Base-by-base conservation (phyloP, 2,329 filamentous ascomycete genomes). In the Mycosphaerella sp. region DNA sequence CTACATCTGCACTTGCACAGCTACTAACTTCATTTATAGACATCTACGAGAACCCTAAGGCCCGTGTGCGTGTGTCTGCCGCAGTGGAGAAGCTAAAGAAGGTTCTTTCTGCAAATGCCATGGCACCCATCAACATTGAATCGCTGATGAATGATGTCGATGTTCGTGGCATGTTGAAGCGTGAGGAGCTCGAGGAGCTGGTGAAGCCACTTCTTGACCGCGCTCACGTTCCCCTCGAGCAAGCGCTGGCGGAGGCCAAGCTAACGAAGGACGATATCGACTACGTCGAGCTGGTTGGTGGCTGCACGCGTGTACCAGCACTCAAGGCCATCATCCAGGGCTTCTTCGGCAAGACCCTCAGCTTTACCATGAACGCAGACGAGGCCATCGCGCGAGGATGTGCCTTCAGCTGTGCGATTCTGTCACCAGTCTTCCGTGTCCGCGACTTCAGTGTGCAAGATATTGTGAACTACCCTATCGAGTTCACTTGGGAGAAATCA, bases 401-500 rank as follows among this genome's bases (percentile, higher is more conserved):
- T 70, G 90, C 93, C 55, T 98, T 98, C 77, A 89, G 86, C 80
- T 97, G 93, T 71, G 93, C 93, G 65, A 96, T 96, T 63, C 83
- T 97, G 50, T 97, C 93, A 0, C 93, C 93, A 41, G 87, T 95
- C 61, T 97, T 98, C 86, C 89, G 91, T 70, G 93, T 98, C 68
- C 89, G 93, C 66, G 93, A 98, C 77, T 98, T 98, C 73, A 83
- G 89, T 62, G 86, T 97, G 55, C 89, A 97, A 79, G 93, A 98
- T 72, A 91, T 97, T 65, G 88, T 95, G 74, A 89, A 85, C 77
- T 98, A 97, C 76, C 93, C 93, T 43, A 95, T 98, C 70, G 91
- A 98, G 70, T 98, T 98, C 72, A 87, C 85, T 47, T 98, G 93
- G 93, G 93, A 98, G 78, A 95, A 97, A 79, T 94, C 91, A 21